Base-by-base conservation (phyloP, 2,329 filamentous ascomycete species). In the Botryotinia calthae region DNA sequence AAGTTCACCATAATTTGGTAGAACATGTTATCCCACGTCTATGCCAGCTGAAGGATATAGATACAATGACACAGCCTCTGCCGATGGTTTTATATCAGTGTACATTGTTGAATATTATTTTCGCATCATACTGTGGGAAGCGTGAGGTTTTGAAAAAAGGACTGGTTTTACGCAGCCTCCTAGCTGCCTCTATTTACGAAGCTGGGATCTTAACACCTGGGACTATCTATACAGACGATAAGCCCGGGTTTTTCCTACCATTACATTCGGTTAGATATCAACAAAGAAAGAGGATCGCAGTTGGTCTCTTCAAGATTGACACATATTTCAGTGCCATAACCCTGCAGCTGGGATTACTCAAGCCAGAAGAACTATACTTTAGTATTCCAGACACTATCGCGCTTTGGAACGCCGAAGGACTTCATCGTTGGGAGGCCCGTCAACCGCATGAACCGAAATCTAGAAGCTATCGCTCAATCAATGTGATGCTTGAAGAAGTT, bases 301-400 rank as follows among this genome's bases (percentile, higher is more conserved):
- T 77, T 2, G 79, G 76, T 40, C 74, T 83, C 0, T 82, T 82
- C 72, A 84, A 84, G 70, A 76, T 85, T 40, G 84, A 85, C 72
- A 68, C 78, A 0, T 84, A 82, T 44, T 65, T 84, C 12, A 82
- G 81, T 44, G 75, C 81, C 12, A 76, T 79, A 46, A 80, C 70
- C 72, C 77, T 77, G 70, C 79, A 84, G 63, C 78, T 82, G 1
- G 78, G 81, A 0, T 69, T 79, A 0, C 72, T 84, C 0, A 78
- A 79, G 8, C 72, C 80, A 1, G 82, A 84, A 72, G 84, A 85
- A 70, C 74, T 85, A 0, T 80, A 83, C 22, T 76, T 82, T 8
- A 76, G 79, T 0, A 71, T 84, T 18, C 79, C 81, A 3, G 78
- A 76, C 0, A 82, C 83, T 0, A 82, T 80, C 48, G 77, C 80